Conservation (phyloP, 2,329 filamentous ascomycete species). For the Penicillium sp. region DNA sequence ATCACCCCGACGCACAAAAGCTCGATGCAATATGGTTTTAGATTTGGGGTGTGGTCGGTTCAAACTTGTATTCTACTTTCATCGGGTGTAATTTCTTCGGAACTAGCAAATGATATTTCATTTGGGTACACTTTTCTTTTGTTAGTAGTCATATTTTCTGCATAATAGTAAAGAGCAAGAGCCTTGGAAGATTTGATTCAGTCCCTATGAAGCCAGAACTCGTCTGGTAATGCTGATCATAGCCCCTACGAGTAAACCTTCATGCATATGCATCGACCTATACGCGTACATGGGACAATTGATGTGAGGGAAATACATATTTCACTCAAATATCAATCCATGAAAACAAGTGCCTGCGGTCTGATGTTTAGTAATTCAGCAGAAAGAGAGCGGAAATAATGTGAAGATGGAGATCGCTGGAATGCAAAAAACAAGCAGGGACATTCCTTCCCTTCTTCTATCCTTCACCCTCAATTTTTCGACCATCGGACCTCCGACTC, state of each 20-base stretch:
- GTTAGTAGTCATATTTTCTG: too few relatives aligned
- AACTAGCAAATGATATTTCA: slow-evolving; percentile 9
- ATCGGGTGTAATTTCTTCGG: slow-evolving; percentile 16
- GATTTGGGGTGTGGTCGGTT: slow-evolving; percentile 16
- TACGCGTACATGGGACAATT: too few relatives aligned
- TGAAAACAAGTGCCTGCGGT: not conserved
- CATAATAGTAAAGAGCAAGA: too few relatives aligned
- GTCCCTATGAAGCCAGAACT: not conserved
- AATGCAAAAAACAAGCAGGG: not conserved
- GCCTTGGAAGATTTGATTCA: not conserved
- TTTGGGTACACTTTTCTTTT: not conserved
- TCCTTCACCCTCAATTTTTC: not conserved
- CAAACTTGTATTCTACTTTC: slow-evolving; percentile 23
- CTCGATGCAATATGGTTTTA: slow-evolving; percentile 11
- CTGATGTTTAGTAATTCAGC: too few relatives aligned
- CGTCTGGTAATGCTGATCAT: not conserved
- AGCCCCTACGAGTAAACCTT: not conserved
- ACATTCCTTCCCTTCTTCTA: not conserved
- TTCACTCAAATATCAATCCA: not conserved
- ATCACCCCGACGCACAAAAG: slow-evolving; percentile 14
- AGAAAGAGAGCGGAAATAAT: not conserved
- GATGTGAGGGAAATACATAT: not conserved
- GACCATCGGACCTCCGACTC: not conserved
- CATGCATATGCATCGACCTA: too few relatives aligned
- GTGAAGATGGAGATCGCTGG: not conserved